phyloP scores from a whole-genome alignment of 2,329 filamentous ascomycete genomes.

The Atkinsonella texensis region DNA sequence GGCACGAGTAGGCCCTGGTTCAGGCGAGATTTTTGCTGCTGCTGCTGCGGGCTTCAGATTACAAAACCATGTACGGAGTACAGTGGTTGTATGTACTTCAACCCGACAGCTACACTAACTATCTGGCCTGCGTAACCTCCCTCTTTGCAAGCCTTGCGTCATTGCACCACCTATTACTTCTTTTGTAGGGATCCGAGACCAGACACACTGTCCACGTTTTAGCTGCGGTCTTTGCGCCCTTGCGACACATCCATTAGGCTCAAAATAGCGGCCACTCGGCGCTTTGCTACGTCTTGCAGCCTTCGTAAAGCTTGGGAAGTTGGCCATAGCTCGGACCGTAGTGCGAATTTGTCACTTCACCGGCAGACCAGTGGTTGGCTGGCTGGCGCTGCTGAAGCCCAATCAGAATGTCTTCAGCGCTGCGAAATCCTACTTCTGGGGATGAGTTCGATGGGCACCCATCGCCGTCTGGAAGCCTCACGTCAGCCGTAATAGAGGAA shows the following conservation, averaged over 20 bases:
- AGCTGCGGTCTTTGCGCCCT: too few relatives aligned
- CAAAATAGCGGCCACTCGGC: too few relatives aligned
- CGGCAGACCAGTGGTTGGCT: background rate
- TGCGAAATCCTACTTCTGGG: slow-evolving; percentile 31
- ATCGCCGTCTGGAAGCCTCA: slow-evolving; percentile 31
- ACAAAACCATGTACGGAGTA: too few relatives aligned
- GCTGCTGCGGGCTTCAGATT: too few relatives aligned
- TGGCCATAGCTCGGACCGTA: background rate
- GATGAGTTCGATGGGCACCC: slow-evolving; percentile 32
- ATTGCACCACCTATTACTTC: background rate
- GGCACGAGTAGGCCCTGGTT: too few relatives aligned
- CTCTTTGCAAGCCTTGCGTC: background rate
- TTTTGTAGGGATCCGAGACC: too few relatives aligned
- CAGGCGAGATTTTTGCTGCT: too few relatives aligned
- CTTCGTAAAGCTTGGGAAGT: background rate
- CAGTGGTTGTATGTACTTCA: too few relatives aligned
- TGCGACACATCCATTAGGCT: background rate
- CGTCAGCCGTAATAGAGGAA: slow-evolving; percentile 30
- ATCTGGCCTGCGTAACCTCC: background rate
- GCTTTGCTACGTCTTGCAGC: background rate
- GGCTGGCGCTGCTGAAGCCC: background rate
- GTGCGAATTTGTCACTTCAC: background rate
- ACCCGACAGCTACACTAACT: too few relatives aligned
- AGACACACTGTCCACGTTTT: too few relatives aligned
- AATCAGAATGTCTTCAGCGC: slow-evolving; percentile 6